phyloP scores from a whole-genome alignment of 306 rosid genomes.

The Rubus parviflorus region DNA sequence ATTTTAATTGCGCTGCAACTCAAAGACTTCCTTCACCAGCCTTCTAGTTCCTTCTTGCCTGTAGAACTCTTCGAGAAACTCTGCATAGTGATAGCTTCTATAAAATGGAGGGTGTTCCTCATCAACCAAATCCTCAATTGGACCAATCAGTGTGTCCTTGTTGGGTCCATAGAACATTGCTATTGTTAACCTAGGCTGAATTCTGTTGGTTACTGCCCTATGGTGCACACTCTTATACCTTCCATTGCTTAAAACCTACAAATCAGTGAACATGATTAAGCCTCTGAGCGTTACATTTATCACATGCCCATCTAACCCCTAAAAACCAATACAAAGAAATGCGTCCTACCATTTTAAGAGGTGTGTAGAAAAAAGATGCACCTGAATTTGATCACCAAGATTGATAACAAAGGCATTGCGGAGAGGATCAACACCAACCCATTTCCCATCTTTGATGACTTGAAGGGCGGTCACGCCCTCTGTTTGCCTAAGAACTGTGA shows the following conservation, averaged over 20 bases:
- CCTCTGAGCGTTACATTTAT: neutral
- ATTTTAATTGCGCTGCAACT: slow-evolving; percentile 12
- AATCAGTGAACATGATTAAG: neutral
- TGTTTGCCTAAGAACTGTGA: slow-evolving; percentile 40
- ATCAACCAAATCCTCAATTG: slow-evolving; percentile 43
- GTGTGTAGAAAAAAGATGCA: neutral
- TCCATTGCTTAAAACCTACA: slow-evolving; percentile 51
- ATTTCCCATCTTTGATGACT: slow-evolving; percentile 49
- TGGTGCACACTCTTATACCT: slow-evolving; percentile 54
- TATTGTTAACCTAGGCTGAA: slow-evolving; percentile 26
- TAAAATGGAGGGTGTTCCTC: slow-evolving; percentile 37
- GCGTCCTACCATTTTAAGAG: neutral
- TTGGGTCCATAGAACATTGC: slow-evolving; percentile 57
- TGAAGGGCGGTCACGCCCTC: slow-evolving; percentile 43
- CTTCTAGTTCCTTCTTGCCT: slow-evolving; percentile 44
- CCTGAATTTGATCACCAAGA: slow-evolving; percentile 59
- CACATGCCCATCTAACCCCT: neutral
- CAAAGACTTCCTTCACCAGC: slow-evolving; percentile 45
- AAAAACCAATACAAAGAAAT: neutral
- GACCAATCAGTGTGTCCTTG: slow-evolving; percentile 28
- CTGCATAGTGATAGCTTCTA: slow-evolving; percentile 27
- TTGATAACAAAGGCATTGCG: slow-evolving; percentile 49
- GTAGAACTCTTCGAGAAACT: slow-evolving; percentile 37
- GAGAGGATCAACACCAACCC: slow-evolving; percentile 41
- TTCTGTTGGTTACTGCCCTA: slow-evolving; percentile 48